Conservation (phyloP, 1,139 yeast genomes). For the Diutina mesorugosa region DNA sequence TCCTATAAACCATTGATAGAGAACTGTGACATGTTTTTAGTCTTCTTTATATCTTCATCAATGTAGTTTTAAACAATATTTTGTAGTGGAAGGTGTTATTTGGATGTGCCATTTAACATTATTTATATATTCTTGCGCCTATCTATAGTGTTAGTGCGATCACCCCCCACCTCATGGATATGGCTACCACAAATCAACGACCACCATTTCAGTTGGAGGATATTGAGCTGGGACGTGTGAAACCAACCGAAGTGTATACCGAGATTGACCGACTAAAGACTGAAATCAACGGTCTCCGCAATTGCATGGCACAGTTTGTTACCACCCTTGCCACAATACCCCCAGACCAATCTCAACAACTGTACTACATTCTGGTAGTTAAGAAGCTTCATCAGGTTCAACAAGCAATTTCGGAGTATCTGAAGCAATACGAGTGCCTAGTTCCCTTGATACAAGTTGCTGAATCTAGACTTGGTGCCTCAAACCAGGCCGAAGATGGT, state of each 20-base stretch:
- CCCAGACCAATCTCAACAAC: slow-evolving; percentile 22
- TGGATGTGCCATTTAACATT: too few relatives aligned
- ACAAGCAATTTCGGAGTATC: background rate
- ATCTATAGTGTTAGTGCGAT: background rate
- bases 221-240: slow-evolving; percentile 29
- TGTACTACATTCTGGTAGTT: slow-evolving; percentile 14
- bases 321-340: slow-evolving; percentile 27
- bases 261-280: slow-evolving; percentile 30
- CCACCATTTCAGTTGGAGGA: slow-evolving; percentile 29
- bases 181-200: background rate
- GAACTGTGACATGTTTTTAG: too few relatives aligned
- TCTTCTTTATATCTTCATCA: too few relatives aligned
- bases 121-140: background rate
- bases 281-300: slow-evolving; percentile 30
- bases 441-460: background rate
- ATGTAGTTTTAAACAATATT: too few relatives aligned
- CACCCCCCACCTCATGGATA: background rate
- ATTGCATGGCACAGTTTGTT: slow-evolving; percentile 29
- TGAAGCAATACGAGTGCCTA: background rate
- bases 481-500: background rate
- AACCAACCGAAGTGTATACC: slow-evolving; percentile 21
- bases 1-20: too few relatives aligned
- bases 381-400: background rate
- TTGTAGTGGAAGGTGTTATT: too few relatives aligned
- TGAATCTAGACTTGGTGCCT: background rate